Evolutionary conservation across 169 alveolate species (phyloP), one percentile per base, ranked within the genome.

Genomic region (Plasmodium vinckei): DNA sequence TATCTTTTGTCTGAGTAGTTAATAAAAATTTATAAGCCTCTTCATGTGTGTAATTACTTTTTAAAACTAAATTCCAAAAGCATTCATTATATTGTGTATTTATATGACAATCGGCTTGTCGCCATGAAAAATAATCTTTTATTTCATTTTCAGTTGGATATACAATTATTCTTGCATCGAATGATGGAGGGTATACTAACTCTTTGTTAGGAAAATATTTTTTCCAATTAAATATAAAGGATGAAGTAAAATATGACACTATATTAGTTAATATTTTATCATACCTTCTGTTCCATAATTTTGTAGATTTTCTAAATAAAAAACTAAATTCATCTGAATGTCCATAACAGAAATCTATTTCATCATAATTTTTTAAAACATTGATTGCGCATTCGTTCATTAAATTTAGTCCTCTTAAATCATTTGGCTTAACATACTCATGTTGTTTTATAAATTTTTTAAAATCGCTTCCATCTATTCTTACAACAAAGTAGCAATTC

Each of bases 381-480:
- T 92, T 88, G 39, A 94, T 94, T 4, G 99, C 99, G 23, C 98
- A 96, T 67, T 89, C 91, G 72, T 94, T 96, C 98, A 98, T 97
- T 33, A 97, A 77, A 25, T 94, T 92, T 46, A 98, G 70, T 7
- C 97, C 99, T 73, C 94, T 70, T 42, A 94, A 91, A 87, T 98
- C 99, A 84, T 97, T 97, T 5, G 99, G 99, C 88, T 98, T 98
- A 63, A 94, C 92, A 92, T 97, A 98, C 7, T 91, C 89, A 87
- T 98, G 99, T 27, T 44, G 77, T 47, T 94, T 94, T 17, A 98
- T 93, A 87, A 98, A 98, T 54, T 94, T 94, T 51, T 73, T 96
- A 88, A 98, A 98, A 21, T 97, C 96, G 63, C 97, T 93, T 10
- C 99, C 99, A 93, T 98, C 99, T 33, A 98, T 93, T 73, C 99